Base-by-base conservation (phyloP, 1,139 yeast genomes). In the Scheffersomyces cryptocercus region DNA sequence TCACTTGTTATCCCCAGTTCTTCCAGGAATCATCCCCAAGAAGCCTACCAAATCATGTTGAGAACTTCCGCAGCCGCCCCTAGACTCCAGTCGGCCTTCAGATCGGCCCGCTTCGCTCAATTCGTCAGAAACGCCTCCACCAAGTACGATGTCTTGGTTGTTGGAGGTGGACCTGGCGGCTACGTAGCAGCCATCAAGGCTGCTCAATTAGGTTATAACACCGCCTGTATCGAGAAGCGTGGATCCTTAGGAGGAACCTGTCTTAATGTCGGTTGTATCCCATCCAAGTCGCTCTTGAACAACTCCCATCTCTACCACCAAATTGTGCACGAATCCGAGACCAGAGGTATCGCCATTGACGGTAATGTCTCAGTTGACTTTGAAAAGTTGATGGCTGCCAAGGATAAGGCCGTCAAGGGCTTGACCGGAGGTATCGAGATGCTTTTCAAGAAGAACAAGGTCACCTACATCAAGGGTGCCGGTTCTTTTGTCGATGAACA, bases 111-210 rank as follows among this genome's bases (percentile, higher is more conserved):
- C 42, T 46, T 47, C 29, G 49, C 51, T 39, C 68, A 65, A 50
- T 70, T 70, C 52, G 65, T 67, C 45, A 69, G 77, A 65, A 65
- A 52, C 50, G 69, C 66, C 40, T 69, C 75, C 49, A 61, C 64
- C 48, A 71, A 88, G 66, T 95, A 88, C 65, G 99, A 93, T 62
- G 82, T 91, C 47, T 95, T 91, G 45, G 89, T 95, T 56, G 87
- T 95, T 62, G 99, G 99, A 56, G 99, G 97, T 60, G 99, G 99
- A 47, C 99, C 99, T 54, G 99, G 98, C 68, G 99, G 99, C 51
- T 88, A 88, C 64, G 95, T 95, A 55, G 98, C 98, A 46, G 99
- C 99, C 62, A 95, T 95, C 67, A 91, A 89, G 71, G 97, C 97
- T 46, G 99, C 99, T 41, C 99, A 95, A 75, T 78, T 90, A 50